phyloP scores from a whole-genome alignment of 371 early-diverging fungal species.

The Rhizopus microsporus region DNA sequence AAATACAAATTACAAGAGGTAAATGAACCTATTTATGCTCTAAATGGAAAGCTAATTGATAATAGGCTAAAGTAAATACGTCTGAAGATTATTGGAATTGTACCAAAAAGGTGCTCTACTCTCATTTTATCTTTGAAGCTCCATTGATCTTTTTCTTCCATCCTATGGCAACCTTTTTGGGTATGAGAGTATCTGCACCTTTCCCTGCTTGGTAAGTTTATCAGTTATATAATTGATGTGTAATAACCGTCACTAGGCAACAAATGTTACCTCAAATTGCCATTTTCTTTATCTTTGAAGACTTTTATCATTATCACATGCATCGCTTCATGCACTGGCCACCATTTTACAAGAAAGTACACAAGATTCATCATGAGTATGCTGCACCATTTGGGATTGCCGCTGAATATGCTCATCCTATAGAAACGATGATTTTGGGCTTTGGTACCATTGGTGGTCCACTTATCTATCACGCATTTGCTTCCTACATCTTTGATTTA shows the following conservation, averaged over 20 bases:
- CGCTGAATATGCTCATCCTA: constrained; percentile 86
- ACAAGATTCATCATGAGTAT: constrained; percentile 94
- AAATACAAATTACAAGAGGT: constrained; percentile 85
- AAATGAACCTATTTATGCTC: constrained; percentile 13
- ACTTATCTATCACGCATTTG: constrained; percentile 42
- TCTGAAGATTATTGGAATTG: constrained; percentile 75
- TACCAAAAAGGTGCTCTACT: constrained; percentile 65
- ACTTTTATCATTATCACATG: constrained; percentile 77
- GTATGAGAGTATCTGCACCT: constrained; percentile 83
- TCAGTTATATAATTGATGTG: not conserved
- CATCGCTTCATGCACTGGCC: constrained; percentile 90
- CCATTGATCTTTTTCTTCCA: constrained; percentile 88
- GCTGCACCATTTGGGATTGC: constrained; percentile 88
- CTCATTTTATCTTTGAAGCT: constrained; percentile 78
- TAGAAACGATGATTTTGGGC: constrained; percentile 77
- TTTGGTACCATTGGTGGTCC: constrained; percentile 80
- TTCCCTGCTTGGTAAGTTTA: constrained; percentile 78
- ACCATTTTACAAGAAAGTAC: constrained; percentile 84
- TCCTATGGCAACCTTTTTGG: constrained; percentile 78
- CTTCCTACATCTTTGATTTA: constrained; percentile 7
- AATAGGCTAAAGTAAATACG: constrained; percentile 69
- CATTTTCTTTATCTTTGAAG: constrained; percentile 83
- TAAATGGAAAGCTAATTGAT: not conserved
- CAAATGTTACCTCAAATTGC: constrained; percentile 52
- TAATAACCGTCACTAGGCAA: constrained; percentile 19